These are phyloP conservation scores for Volvox carteri DNA, from an alignment of 163 green algal species.

Conservation along the genomic window DNA sequence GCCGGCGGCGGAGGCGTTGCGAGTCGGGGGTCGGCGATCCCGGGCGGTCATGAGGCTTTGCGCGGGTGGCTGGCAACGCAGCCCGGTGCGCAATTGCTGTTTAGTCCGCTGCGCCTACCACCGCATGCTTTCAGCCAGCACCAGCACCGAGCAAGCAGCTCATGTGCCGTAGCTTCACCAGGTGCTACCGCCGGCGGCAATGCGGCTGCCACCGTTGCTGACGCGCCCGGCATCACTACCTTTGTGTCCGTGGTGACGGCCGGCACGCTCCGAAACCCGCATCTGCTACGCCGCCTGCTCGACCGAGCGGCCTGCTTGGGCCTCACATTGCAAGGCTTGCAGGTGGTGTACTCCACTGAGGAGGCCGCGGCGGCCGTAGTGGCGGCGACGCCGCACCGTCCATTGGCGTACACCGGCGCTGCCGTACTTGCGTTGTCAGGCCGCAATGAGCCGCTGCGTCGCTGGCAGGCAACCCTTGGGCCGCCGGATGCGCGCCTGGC, in stretches of 20 bases:
- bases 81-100: not conserved
- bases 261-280: slow-evolving; percentile 13
- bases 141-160: not conserved
- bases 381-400: slow-evolving; percentile 43
- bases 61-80: not conserved
- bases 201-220: not conserved
- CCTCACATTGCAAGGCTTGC: slow-evolving; percentile 38
- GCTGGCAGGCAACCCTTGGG: slow-evolving; percentile 44
- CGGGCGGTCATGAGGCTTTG: not conserved
- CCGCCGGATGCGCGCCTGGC: slow-evolving; percentile 36
- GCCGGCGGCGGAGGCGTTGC: not conserved
- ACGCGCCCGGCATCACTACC: not conserved
- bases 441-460: slow-evolving; percentile 12
- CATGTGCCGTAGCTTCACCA: not conserved
- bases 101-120: not conserved
- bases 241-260: slow-evolving; percentile 14
- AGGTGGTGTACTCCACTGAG: slow-evolving; percentile 39
- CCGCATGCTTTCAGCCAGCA: slow-evolving; percentile 13
- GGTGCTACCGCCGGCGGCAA: not conserved
- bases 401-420: slow-evolving; percentile 19
- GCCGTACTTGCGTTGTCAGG: slow-evolving; percentile 31
- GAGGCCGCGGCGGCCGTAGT: slow-evolving; percentile 30
- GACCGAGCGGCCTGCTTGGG: slow-evolving; percentile 10
- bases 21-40: not conserved
- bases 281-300: slow-evolving; percentile 24